phyloP scores from a whole-genome alignment of 148 eudicot species.

The Euryodendron excelsum region DNA sequence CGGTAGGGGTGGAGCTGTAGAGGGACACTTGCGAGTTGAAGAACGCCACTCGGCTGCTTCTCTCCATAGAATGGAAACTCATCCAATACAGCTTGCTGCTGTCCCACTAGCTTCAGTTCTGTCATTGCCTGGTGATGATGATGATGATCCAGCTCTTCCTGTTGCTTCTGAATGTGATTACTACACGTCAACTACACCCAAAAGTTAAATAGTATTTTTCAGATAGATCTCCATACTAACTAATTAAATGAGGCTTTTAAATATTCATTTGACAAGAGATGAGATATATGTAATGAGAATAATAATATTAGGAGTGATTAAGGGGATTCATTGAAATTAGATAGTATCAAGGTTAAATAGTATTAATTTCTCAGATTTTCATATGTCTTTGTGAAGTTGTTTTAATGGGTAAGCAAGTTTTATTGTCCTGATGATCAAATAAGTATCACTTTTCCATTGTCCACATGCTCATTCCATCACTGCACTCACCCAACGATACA shows the following conservation, averaged over 20 bases:
- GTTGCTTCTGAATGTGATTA: conserved; percentile 32
- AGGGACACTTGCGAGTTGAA: conserved; percentile 24
- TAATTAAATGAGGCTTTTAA: not conserved
- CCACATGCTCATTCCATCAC: not conserved
- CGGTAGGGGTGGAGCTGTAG: conserved; percentile 19
- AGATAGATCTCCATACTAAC: not conserved
- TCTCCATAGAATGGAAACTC: conserved; percentile 30
- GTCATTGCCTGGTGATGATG: conserved; percentile 32
- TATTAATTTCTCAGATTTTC: too few relatives aligned
- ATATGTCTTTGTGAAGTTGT: too few relatives aligned
- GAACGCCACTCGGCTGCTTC: not conserved
- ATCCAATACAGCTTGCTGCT: conserved; percentile 24
- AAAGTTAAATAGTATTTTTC: not conserved
- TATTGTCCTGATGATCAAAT: not conserved
- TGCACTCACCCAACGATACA: conserved; percentile 23
- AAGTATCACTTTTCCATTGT: not conserved
- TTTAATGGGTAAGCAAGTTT: too few relatives aligned
- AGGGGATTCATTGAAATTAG: not conserved
- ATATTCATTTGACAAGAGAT: not conserved
- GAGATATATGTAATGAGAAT: not conserved
- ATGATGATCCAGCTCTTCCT: conserved; percentile 21
- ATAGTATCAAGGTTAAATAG: too few relatives aligned
- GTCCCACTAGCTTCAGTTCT: conserved; percentile 29
- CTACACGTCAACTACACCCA: conserved; percentile 28
- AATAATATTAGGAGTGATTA: not conserved